phyloP scores from a whole-genome alignment of 2,329 filamentous ascomycete species.

The Cryphonectria japonica region DNA sequence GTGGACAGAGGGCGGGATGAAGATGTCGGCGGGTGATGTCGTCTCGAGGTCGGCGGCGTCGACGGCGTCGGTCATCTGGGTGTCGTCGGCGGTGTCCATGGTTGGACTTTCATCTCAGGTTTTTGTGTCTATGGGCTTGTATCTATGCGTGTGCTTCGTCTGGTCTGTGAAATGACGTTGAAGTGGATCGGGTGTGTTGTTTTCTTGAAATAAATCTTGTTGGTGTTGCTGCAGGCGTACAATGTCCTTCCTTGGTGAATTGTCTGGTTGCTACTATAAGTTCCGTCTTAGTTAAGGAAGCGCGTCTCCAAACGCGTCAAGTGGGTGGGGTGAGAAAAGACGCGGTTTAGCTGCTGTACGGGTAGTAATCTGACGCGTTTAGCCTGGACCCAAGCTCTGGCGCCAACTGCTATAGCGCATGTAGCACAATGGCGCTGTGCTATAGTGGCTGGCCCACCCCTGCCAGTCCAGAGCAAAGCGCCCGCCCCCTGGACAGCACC shows the following conservation, averaged over 20 bases:
- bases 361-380: not conserved
- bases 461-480: not conserved
- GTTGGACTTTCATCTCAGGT: constrained; percentile 7
- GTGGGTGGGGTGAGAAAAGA: not conserved
- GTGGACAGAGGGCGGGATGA: constrained; percentile 73
- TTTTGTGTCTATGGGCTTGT: not conserved
- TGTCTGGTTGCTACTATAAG: not conserved
- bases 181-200: not conserved
- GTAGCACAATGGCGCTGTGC: not conserved
- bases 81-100: constrained; percentile 48
- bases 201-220: not conserved
- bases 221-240: not conserved
- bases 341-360: not conserved
- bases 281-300: not conserved
- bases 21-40: constrained; percentile 43
- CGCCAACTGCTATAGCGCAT: not conserved
- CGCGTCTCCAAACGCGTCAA: not conserved
- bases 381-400: not conserved
- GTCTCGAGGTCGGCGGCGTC: constrained; percentile 41
- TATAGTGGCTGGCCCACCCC: not conserved
- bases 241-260: not conserved
- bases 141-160: not conserved
- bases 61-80: constrained; percentile 40
- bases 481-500: not conserved
- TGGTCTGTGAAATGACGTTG: not conserved